A percentile compares a stretch with the other conserved stretches of the same genome.
phyloP scores from a whole-genome alignment of 495 filamentous ascomycete species.

The Aspergillus nanangensis region DNA sequence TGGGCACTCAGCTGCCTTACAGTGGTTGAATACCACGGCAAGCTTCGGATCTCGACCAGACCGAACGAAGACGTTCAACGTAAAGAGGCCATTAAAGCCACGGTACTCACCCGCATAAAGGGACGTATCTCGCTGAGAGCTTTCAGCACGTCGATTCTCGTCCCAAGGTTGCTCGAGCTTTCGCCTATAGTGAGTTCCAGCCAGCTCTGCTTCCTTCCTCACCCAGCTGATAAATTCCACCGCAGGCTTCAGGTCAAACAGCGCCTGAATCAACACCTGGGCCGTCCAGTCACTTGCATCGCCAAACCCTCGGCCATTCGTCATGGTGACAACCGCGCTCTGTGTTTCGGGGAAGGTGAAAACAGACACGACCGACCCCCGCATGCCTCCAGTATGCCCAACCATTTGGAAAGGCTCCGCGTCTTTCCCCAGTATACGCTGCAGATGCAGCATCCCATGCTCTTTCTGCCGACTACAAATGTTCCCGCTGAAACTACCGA shows the following conservation, averaged over 20 bases:
- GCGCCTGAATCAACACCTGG: constrained; percentile 12
- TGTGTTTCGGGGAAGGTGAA: constrained; percentile 14
- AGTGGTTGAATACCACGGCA: constrained; percentile 4
- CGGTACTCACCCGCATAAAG: constrained; percentile 1
- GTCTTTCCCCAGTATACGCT: constrained; percentile 12
- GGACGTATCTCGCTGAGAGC: constrained; percentile 1
- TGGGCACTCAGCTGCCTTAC: background rate
- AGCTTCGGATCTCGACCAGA: background rate
- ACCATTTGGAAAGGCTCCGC: constrained; percentile 2
- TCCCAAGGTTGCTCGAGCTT: constrained; percentile 8
- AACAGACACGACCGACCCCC: constrained; percentile 8
- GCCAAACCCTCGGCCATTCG: constrained; percentile 12
- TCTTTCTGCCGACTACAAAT: background rate
- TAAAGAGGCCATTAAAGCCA: background rate
- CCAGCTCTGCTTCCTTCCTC: constrained; percentile 1
- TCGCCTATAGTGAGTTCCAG: background rate
- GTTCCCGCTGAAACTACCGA: constrained; percentile 9
- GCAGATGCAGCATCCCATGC: constrained; percentile 2
- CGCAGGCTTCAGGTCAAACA: constrained; percentile 12
- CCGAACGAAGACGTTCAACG: background rate
- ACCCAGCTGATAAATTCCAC: constrained; percentile 9
- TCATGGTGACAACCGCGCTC: constrained; percentile 12
- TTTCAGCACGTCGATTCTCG: background rate
- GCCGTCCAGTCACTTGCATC: constrained; percentile 15
- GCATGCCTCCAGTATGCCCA: constrained; percentile 11